Evolutionary conservation across 164 flowering plant genomes (phyloP), one percentile per base, ranked within the genome.

Genomic region (Magnolia kwangsiensis): DNA sequence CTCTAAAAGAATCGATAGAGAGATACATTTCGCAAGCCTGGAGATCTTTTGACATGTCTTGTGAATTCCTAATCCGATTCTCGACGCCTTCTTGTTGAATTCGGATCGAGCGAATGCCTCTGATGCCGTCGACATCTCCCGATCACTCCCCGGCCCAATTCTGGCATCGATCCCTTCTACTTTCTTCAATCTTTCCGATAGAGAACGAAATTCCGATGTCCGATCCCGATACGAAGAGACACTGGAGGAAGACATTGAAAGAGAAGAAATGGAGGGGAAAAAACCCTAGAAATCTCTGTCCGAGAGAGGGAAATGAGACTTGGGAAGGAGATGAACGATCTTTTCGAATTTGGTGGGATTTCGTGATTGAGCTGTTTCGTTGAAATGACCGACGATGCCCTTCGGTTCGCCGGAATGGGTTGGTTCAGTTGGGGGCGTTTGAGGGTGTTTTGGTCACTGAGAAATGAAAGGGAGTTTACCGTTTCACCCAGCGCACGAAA

Each of bases 151-250:
- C 2, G 81, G 11, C 50, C 73, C 81, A 75, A 78, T 68, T 45
- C 73, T 69, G 66, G 80, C 68, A 4, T 80, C 19, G 61, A 72
- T 74, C 21, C 86, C 87, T 63, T 87, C 89, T 78, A 87, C 80
- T 83, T 85, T 92, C 85, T 84, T 85, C 79, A 92, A 77, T 14
- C 90, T 88, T 45, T 87, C 89, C 0, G 89, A 80, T 50, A 91
- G 77, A 1, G 92, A 91, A 51, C 85, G 92, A 75, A 94, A 94
- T 79, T 92, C 98, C 74, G 89, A 79, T 80, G 98, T 90, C 81
- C 95, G 94, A 82, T 94, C 97, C 21, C 93, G 84, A 81, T 78
- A 92, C 2, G 85, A 70, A 14, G 89, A 87, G 20, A 81, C 82
- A 24, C 77, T 76, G 77, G 83, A 59, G 16, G 86, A 77, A 63